Conservation (phyloP, 345 rosid genomes). For the Arabidopsis suecica region DNA sequence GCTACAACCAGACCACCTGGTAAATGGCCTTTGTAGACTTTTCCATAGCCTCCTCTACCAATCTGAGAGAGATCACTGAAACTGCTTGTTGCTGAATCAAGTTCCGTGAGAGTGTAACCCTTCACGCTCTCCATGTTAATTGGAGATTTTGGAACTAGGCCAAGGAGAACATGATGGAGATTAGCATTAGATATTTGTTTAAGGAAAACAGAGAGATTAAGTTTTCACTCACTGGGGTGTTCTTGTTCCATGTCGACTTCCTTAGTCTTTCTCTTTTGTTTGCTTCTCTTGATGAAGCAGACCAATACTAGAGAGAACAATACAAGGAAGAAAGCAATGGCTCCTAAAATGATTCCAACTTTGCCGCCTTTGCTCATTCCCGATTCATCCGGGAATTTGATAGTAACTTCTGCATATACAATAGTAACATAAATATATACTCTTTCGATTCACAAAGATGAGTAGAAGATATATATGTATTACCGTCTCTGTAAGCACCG, state of each 20-base stretch:
- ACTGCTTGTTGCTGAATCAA: slow-evolving; percentile 51
- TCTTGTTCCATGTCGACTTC: slow-evolving; percentile 21
- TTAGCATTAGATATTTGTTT: background rate
- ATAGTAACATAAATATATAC: background rate
- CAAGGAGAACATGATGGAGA: background rate
- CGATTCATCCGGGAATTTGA: background rate
- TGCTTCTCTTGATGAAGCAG: slow-evolving; percentile 28
- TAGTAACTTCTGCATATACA: slow-evolving; percentile 15
- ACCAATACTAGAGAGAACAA: slow-evolving; percentile 24
- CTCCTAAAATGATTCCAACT: slow-evolving; percentile 42
- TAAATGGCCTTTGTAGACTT: slow-evolving; percentile 60
- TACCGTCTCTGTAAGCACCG: slow-evolving; percentile 49
- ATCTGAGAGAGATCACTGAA: slow-evolving; percentile 45
- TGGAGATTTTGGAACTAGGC: slow-evolving; percentile 44
- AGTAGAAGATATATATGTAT: slow-evolving; percentile 28
- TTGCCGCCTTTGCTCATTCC: slow-evolving; percentile 43
- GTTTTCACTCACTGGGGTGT: slow-evolving; percentile 32
- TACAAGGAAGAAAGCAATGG: slow-evolving; percentile 31
- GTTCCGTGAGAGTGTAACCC: slow-evolving; percentile 52
- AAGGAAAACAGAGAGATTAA: background rate
- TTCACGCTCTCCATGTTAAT: slow-evolving; percentile 52
- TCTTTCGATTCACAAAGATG: background rate
- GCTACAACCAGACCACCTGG: slow-evolving; percentile 55
- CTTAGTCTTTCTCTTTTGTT: slow-evolving; percentile 20
- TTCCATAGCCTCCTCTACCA: slow-evolving; percentile 66